Conservation (phyloP, 1,139 yeast genomes). For the Debaryomyces subglobosus region DNA sequence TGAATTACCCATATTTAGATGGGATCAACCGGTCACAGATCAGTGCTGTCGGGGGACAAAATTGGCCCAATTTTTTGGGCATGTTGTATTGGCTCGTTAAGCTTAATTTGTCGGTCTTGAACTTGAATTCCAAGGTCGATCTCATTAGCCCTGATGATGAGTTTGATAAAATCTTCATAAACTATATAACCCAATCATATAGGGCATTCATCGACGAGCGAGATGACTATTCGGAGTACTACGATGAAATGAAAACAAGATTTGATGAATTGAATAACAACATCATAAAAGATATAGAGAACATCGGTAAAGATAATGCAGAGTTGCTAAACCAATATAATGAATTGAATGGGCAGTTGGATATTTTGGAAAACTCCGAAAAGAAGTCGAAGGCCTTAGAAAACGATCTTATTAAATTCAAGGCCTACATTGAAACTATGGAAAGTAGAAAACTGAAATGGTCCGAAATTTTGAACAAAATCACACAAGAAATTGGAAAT, state of each 20-base stretch:
- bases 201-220: conserved; percentile 63
- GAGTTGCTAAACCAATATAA: conserved; percentile 35
- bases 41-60: conserved; percentile 89
- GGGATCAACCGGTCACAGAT: conserved; percentile 81
- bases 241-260: conserved; percentile 58
- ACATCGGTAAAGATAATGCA: conserved; percentile 46
- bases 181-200: conserved; percentile 69
- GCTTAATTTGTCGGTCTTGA: conserved; percentile 52
- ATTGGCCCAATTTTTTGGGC: conserved; percentile 85
- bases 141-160: conserved; percentile 42
- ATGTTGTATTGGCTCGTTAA: conserved; percentile 80
- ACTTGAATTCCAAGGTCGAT: conserved; percentile 32
- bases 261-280: conserved; percentile 45
- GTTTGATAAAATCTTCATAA: conserved; percentile 63
- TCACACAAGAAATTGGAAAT: conserved; percentile 54
- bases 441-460: conserved; percentile 66
- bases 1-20: conserved; percentile 82
- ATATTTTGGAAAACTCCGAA: conserved; percentile 48
- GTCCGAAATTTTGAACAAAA: conserved; percentile 58
- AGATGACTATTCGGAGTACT: conserved; percentile 60
- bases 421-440: conserved; percentile 70
- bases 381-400: conserved; percentile 67
- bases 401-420: conserved; percentile 70
- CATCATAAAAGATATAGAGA: conserved; percentile 40
- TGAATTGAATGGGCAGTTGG: conserved; percentile 27